These are phyloP conservation scores for Picea glauca DNA, from an alignment of 75 land plant species.

Conservation along the genomic window DNA sequence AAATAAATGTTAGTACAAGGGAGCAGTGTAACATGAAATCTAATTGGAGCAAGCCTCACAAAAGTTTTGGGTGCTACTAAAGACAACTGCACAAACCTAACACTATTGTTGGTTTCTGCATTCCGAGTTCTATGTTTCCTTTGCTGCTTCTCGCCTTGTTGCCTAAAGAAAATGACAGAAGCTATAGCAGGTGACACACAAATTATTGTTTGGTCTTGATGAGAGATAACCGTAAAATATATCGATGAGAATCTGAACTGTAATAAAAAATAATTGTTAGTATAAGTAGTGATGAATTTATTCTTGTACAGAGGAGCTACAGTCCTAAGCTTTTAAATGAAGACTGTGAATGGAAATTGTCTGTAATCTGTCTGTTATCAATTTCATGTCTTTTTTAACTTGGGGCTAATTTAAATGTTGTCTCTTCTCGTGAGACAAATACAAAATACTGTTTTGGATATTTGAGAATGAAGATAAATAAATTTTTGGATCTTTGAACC, in stretches of 20 bases:
- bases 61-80: conserved; percentile 82
- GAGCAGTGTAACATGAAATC: conserved; percentile 82
- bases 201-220: conserved; percentile 10
- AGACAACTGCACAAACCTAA: conserved; percentile 68
- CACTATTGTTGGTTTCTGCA: conserved; percentile 68
- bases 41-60: conserved; percentile 85
- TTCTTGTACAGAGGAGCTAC: not conserved
- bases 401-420: not conserved
- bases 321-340: not conserved
- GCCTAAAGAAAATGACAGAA: conserved; percentile 51
- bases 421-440: too few species aligned
- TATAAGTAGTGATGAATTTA: not conserved
- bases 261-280: not conserved
- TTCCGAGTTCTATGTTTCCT: conserved; percentile 82
- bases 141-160: conserved; percentile 83
- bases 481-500: not conserved
- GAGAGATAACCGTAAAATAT: not conserved
- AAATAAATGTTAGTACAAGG: conserved; percentile 17
- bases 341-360: not conserved
- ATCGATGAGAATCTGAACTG: not conserved
- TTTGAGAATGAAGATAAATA: not conserved
- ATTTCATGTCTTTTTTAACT: not conserved
- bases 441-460: too few species aligned
- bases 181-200: conserved; percentile 30
- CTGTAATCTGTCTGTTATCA: not conserved